Evolutionary conservation across 306 rosid species (phyloP).

Genomic region (Malus sieversii): DNA sequence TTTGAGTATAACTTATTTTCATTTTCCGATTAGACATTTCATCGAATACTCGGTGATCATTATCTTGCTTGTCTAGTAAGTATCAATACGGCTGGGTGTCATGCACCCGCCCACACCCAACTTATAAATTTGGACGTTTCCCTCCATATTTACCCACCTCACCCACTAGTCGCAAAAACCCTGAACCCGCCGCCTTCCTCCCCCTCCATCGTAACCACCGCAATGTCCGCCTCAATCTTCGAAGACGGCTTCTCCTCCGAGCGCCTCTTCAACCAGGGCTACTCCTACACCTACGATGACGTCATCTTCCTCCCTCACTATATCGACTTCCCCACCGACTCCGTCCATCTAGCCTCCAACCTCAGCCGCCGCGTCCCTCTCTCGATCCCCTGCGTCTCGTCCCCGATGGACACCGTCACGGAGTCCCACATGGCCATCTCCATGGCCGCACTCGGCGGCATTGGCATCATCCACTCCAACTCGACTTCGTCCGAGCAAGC

Average conservation of each 20-base stretch:
- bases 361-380: slow-evolving; percentile 57
- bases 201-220: slow-evolving; percentile 17
- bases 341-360: slow-evolving; percentile 47
- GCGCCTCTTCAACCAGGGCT: slow-evolving; percentile 69
- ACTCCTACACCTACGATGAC: slow-evolving; percentile 87
- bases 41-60: rapidly evolving
- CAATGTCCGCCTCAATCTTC: background rate
- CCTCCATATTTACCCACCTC: background rate
- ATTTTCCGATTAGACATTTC: too few relatives aligned
- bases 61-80: too few relatives aligned
- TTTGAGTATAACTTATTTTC: too few relatives aligned
- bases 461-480: slow-evolving; percentile 66
- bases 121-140: background rate
- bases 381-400: slow-evolving; percentile 67
- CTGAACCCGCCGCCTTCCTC: background rate
- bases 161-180: background rate
- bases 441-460: slow-evolving; percentile 77
- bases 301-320: slow-evolving; percentile 88
- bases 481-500: slow-evolving; percentile 41
- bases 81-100: background rate
- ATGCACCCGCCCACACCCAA: background rate
- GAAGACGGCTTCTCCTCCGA: slow-evolving; percentile 81
- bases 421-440: slow-evolving; percentile 68
- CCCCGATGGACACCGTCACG: slow-evolving; percentile 94
- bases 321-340: slow-evolving; percentile 75